Conservation (phyloP, 257 asterid genomes). For the Solanum pimpinellifolium region DNA sequence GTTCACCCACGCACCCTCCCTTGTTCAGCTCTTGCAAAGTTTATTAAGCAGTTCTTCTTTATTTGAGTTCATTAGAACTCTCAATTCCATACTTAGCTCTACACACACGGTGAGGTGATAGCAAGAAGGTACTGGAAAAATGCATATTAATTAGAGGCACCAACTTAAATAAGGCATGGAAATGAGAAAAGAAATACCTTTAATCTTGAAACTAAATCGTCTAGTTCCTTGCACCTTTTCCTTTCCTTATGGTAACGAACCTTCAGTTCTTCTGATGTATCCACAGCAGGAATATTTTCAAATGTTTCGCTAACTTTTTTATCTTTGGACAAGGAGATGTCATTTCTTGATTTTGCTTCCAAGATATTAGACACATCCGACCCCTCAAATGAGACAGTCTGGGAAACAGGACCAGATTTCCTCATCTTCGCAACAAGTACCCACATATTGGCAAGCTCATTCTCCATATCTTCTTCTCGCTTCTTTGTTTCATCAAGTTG, state of each 20-base stretch:
- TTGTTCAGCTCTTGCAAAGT: neutral
- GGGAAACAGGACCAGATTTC: slow-evolving; percentile 17
- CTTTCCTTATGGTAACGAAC: slow-evolving; percentile 23
- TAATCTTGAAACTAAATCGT: slow-evolving; percentile 17
- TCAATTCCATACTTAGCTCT: neutral
- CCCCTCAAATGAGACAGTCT: slow-evolving; percentile 11
- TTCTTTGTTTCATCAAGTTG: slow-evolving; percentile 57
- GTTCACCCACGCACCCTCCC: neutral
- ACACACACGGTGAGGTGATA: neutral
- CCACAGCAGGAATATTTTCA: slow-evolving; percentile 6
- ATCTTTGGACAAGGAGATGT: slow-evolving; percentile 9
- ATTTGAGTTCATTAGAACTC: neutral
- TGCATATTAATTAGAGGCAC: neutral
- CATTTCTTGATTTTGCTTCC: slow-evolving; percentile 8
- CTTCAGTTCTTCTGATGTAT: slow-evolving; percentile 28
- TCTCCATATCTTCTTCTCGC: slow-evolving; percentile 53
- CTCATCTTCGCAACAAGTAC: slow-evolving; percentile 39
- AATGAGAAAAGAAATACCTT: slow-evolving; percentile 22
- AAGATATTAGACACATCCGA: neutral
- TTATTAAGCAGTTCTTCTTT: neutral
- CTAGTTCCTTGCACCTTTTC: slow-evolving; percentile 23
- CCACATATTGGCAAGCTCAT: slow-evolving; percentile 64
- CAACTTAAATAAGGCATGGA: neutral
- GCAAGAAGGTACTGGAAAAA: neutral
- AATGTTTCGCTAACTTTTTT: slow-evolving; percentile 11